Percentiles rank a stretch among this genome's conserved stretches.
Evolutionary conservation across 202 grass and related monocot species (phyloP).

Genomic region (Dendrocalamus latiflorus): DNA sequence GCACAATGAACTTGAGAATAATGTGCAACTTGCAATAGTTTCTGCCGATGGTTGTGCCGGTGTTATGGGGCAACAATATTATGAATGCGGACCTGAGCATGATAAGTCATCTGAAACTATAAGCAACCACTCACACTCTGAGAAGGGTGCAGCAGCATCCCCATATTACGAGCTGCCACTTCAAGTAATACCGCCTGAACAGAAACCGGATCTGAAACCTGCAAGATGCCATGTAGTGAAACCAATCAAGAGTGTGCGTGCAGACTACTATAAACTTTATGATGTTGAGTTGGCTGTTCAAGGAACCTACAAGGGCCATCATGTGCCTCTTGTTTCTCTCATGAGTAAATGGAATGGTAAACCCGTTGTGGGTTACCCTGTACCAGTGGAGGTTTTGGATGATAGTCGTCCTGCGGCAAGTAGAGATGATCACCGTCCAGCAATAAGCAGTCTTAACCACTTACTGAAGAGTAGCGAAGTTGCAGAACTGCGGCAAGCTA

Average conservation of each 20-base stretch:
- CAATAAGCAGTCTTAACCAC: slow-evolving; percentile 42
- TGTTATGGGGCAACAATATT: slow-evolving; percentile 9
- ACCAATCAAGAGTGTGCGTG: slow-evolving; percentile 50
- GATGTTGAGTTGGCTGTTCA: slow-evolving; percentile 76
- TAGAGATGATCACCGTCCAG: slow-evolving; percentile 31
- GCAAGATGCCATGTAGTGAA: slow-evolving; percentile 37
- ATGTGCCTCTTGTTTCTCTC: slow-evolving; percentile 83
- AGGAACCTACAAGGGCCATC: slow-evolving; percentile 63
- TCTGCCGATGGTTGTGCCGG: neutral
- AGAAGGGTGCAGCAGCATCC: slow-evolving; percentile 26
- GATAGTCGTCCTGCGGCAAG: slow-evolving; percentile 36
- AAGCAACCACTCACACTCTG: slow-evolving; percentile 48
- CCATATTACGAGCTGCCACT: slow-evolving; percentile 26
- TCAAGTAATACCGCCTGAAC: slow-evolving; percentile 33
- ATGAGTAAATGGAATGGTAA: slow-evolving; percentile 84
- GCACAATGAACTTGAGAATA: slow-evolving; percentile 29
- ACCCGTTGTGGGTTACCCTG: slow-evolving; percentile 75
- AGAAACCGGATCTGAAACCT: slow-evolving; percentile 30
- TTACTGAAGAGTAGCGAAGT: slow-evolving; percentile 47
- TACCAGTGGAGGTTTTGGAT: slow-evolving; percentile 63
- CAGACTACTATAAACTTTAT: slow-evolving; percentile 49
- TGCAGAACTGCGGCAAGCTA: slow-evolving; percentile 44
- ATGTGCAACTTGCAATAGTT: neutral
- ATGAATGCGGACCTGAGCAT: slow-evolving; percentile 21
- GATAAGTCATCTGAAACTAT: slow-evolving; percentile 45